Percentiles rank a stretch among this genome's conserved stretches.
These are phyloP conservation scores for Cyberlindnera bimundalis DNA, from an alignment of 805 yeast species.

Conservation along the genomic window DNA sequence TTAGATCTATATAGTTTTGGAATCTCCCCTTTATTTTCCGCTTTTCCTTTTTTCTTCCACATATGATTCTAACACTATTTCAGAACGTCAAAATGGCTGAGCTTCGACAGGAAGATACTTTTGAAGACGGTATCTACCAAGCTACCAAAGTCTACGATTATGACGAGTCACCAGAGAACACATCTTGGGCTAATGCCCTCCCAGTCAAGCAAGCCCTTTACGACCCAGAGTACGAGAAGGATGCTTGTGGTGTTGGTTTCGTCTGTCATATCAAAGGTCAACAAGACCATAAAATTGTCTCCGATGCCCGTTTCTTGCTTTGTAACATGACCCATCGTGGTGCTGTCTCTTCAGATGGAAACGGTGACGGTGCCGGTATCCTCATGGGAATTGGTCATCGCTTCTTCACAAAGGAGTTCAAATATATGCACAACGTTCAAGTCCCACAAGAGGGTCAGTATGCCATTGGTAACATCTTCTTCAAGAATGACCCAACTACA, in stretches of 20 bases:
- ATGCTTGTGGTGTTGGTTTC: conserved; percentile 99
- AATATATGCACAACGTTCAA: conserved; percentile 58
- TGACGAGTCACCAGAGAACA: conserved; percentile 74
- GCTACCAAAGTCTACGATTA: conserved; percentile 37
- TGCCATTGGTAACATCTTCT: conserved; percentile 92
- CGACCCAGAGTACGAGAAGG: conserved; percentile 91
- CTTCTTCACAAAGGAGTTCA: conserved; percentile 81
- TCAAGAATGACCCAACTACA: conserved; percentile 76
- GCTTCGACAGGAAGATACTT: conserved; percentile 16
- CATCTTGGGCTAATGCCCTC: conserved; percentile 87
- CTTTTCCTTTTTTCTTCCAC: not conserved
- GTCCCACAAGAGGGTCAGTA: conserved; percentile 83
- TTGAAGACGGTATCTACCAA: conserved; percentile 13
- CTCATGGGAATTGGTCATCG: conserved; percentile 89
- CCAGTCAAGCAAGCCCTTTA: conserved; percentile 88
- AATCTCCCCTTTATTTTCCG: no score
- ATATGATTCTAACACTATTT: no score
- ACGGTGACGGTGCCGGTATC: conserved; percentile 99
- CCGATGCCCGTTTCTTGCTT: conserved; percentile 81
- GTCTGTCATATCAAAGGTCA: conserved; percentile 90
- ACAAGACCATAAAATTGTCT: conserved; percentile 85
- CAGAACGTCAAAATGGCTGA: conserved; percentile 6
- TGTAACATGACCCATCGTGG: conserved; percentile 99
- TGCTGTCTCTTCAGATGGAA: conserved; percentile 94
- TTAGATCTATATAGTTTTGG: no score